These are phyloP conservation scores for Austroboletus rostrupii DNA, from an alignment of 1,284 basidiomycete species.

Conservation along the genomic window DNA sequence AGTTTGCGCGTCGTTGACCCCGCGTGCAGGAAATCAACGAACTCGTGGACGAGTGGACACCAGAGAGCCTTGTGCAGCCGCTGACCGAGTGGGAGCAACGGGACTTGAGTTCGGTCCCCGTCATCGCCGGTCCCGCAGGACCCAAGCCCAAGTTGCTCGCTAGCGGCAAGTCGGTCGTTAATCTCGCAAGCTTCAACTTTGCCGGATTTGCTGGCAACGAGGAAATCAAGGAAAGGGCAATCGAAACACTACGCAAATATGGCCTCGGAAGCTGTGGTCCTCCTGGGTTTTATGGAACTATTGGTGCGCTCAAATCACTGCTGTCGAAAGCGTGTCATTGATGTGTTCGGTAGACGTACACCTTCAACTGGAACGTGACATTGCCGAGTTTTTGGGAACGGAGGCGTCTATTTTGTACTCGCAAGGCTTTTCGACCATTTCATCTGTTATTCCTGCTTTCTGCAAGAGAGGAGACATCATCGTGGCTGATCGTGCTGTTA, in stretches of 20 bases:
- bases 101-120: conserved; percentile 72
- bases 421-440: conserved; percentile 89
- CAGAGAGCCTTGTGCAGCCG: conserved; percentile 77
- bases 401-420: conserved; percentile 92
- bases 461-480: conserved; percentile 98
- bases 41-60: conserved; percentile 92
- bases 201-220: conserved; percentile 89
- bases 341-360: conserved; percentile 72
- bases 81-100: conserved; percentile 59
- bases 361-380: conserved; percentile 81
- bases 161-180: conserved; percentile 79
- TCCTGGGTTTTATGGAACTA: conserved; percentile 95
- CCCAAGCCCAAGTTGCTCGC: conserved; percentile 76
- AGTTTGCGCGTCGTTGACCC: not conserved
- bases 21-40: conserved; percentile 86
- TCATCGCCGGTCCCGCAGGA: conserved; percentile 79
- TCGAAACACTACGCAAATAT: conserved; percentile 87
- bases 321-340: not conserved
- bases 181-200: conserved; percentile 93
- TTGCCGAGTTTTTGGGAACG: conserved; percentile 88
- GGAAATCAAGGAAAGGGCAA: conserved; percentile 79
- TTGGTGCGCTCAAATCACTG: conserved; percentile 56
- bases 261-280: conserved; percentile 96
- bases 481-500: conserved; percentile 93
- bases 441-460: conserved; percentile 95